These are phyloP conservation scores for Medicago lupulina DNA, from an alignment of 306 rosid species.

Conservation along the genomic window DNA sequence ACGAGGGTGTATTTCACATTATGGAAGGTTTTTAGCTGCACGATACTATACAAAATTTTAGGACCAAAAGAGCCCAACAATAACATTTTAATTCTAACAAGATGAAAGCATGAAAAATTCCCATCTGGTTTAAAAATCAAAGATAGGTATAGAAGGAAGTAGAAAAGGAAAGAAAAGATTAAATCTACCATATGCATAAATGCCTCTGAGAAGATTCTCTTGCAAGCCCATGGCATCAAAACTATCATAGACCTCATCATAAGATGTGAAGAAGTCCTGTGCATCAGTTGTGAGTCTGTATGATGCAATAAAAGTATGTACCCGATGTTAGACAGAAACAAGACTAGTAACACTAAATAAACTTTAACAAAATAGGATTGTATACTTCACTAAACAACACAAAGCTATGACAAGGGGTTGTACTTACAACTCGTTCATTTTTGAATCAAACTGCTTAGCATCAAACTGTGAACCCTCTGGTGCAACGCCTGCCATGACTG, in stretches of 20 bases:
- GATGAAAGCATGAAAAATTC: neutral
- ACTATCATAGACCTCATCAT: slow-evolving; percentile 74
- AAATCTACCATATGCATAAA: slow-evolving; percentile 73
- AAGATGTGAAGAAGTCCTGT: slow-evolving; percentile 77
- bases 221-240: slow-evolving; percentile 85
- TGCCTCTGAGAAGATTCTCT: slow-evolving; percentile 88
- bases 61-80: neutral
- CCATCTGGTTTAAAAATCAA: neutral
- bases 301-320: neutral
- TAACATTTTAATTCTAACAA: neutral
- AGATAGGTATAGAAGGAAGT: neutral
- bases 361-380: slow-evolving; percentile 1
- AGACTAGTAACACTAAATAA: neutral
- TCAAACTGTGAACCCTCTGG: slow-evolving; percentile 77
- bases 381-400: slow-evolving; percentile 10
- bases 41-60: neutral
- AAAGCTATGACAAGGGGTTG: neutral
- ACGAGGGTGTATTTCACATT: no score
- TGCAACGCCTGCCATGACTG: slow-evolving; percentile 78
- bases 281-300: slow-evolving; percentile 69
- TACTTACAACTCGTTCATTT: slow-evolving; percentile 73
- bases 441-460: slow-evolving; percentile 66
- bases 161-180: neutral
- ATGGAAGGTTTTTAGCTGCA: neutral
- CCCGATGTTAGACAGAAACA: neutral